Conservation (phyloP, 2,329 filamentous ascomycete species). For the Alternaria sp. region DNA sequence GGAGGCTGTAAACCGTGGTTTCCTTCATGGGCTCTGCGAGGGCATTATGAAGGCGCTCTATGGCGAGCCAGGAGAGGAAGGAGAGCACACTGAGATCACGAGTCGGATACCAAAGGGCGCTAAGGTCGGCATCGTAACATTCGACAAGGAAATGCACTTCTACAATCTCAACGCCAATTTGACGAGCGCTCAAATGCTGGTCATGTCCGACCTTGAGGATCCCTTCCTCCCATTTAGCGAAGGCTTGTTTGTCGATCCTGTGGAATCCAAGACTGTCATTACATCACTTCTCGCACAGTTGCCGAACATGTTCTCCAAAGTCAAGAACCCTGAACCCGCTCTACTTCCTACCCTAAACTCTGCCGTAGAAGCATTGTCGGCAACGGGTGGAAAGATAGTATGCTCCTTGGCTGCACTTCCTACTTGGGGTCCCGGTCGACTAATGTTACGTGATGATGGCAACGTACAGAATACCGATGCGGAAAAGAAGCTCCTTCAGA, state of each 20-base stretch:
- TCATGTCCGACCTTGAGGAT: constrained; percentile 97
- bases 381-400: constrained; percentile 90
- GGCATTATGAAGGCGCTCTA: constrained; percentile 88
- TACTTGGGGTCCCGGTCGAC: constrained; percentile 86
- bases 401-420: constrained; percentile 88
- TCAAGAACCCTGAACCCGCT: constrained; percentile 91
- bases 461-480: constrained; percentile 82
- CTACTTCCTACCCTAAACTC: constrained; percentile 85
- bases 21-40: constrained; percentile 87
- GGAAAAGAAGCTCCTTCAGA: constrained; percentile 89
- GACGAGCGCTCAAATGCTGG: constrained; percentile 94
- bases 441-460: constrained; percentile 87
- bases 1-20: constrained; percentile 89
- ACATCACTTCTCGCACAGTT: constrained; percentile 83
- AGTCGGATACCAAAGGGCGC: constrained; percentile 75
- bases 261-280: constrained; percentile 87
- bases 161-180: constrained; percentile 87
- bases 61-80: constrained; percentile 62
- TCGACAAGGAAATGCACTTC: constrained; percentile 96
- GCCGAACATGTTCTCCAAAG: constrained; percentile 82
- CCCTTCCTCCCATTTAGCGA: constrained; percentile 93
- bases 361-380: constrained; percentile 80
- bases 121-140: constrained; percentile 94
- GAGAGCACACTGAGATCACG: constrained; percentile 61
- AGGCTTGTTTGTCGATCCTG: constrained; percentile 92